Base-by-base conservation (phyloP, 2,329 filamentous ascomycete species). In the Trichophyton equinum region DNA sequence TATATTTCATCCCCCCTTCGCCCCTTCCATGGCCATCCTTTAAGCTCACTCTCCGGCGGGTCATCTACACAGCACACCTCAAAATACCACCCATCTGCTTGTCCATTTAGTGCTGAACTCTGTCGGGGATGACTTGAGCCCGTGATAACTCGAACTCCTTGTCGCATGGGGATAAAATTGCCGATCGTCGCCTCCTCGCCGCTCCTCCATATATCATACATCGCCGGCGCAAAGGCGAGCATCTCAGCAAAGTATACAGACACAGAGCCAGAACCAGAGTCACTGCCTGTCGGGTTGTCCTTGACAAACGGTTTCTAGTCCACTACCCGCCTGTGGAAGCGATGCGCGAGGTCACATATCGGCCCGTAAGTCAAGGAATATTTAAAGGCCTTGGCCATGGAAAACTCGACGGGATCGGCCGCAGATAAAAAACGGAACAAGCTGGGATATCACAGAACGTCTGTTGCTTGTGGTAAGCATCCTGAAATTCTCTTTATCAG, bases 391-490 rank as follows among this genome's bases (percentile, higher is more conserved):
- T 64, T 70, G 63, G 65, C 66, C 63, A 74, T 75, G 73, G 74
- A 76, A 57, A 61, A 61, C 62, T 66, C 68, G 62, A 66, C 64
- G 59, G 67, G 68, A 53, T 70, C 69, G 51, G 61, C 66, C 59
- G 79, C 82, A 40, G 83, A 87, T 67, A 88, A 87, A 72, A 83
- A 85, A 70, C 85, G 91, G 70, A 96, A 96, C 74, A 96, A 95
- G 75, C 81, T 97, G 63, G 92, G 92, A 44, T 97, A 97, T 72
- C 92, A 96, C 77, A 85, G 92, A 70, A 96, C 91, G 40, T 95
- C 91, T 51, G 89, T 96, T 68, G 94, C 92, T 67, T 97, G 92
- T 78, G 88, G 92, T 97, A 82, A 83, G 91, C 85, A 61, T 47
- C 63, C 60, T 53, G 44, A 51, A 40, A 57, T 20, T 46, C 42